These are phyloP conservation scores for Hypericum androsaemum DNA, from an alignment of 345 rosid species.

Conservation along the genomic window DNA sequence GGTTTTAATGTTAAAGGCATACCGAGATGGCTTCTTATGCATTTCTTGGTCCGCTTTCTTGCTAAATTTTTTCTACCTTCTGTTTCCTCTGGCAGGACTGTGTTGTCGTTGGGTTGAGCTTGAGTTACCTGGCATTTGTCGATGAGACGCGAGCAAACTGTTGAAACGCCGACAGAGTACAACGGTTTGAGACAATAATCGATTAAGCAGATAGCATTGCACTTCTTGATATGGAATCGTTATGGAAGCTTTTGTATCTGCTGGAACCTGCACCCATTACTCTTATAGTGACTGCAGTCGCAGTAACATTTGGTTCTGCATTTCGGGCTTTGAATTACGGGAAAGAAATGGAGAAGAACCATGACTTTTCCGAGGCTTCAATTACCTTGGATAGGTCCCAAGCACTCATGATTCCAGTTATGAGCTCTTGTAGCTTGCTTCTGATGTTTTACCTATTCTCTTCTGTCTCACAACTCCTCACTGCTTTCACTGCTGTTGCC, in stretches of 20 bases:
- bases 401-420: constrained; percentile 85
- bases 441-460: constrained; percentile 91
- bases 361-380: constrained; percentile 75
- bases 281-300: constrained; percentile 72
- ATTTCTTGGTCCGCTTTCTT: too few species aligned
- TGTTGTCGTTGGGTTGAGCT: too few species aligned
- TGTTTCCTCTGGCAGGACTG: too few species aligned
- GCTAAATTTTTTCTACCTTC: too few species aligned
- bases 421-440: constrained; percentile 98
- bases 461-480: constrained; percentile 80
- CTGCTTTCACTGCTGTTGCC: constrained; percentile 85
- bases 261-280: constrained; percentile 89
- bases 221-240: constrained; percentile 43
- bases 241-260: constrained; percentile 73
- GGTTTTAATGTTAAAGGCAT: too few species aligned
- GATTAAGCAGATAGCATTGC: constrained; percentile 11
- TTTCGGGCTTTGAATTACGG: constrained; percentile 85
- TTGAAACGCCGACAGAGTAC: constrained; percentile 8
- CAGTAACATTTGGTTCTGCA: constrained; percentile 89
- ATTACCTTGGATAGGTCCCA: constrained; percentile 80
- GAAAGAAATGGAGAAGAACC: constrained; percentile 92
- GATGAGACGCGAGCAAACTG: too few species aligned
- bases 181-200: constrained; percentile 6
- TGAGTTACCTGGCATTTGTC: too few species aligned
- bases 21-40: too few species aligned